Base-by-base conservation (phyloP, 75 land plant genomes). In the Larix kaempferi region DNA sequence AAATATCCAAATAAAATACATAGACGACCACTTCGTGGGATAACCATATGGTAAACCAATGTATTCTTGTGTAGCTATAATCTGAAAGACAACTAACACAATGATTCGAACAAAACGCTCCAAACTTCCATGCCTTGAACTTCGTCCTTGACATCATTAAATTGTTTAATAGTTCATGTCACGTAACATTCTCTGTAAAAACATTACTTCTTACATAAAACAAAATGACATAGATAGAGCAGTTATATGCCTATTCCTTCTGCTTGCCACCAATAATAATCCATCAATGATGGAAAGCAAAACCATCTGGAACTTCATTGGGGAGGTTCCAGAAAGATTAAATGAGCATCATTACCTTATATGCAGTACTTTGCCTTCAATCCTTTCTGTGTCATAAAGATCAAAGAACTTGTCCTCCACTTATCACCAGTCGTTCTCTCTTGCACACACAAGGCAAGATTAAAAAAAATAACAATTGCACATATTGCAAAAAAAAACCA, bases 391-490 rank as follows among this genome's bases (percentile, higher is more conserved):
- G 57, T 71, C 11, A 62, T 55, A 23, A 59, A 73, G 60, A 25
- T 17, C 22, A 66, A 67, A 71, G 76, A 22, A 77, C 27, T n/a
- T 44, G 27, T 60, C 87, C 82, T 78, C 81, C 90, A 74, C 85
- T 78, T 82, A 78, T 75, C 81, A 81, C 80, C 84, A 78, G 84
- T 41, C 74, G 79, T 71, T 56, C 89, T 56, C 89, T 87, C 89
- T 89, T 89, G 89, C 91, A 89, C 82, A 87, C 91, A 89, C 86
- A 85, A 82, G 64, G 75, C 65, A 85, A 77, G 52, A 89, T 87
- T 80, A 85, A 87, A 87, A n/a, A 81, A 56, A 33, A 62, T 75
- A 56, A 64, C 41, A 77, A 85, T 69, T 76, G 39, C 49, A 21
- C 23, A 39, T 37, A 63, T 37, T 35, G 76, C 19, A 76, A 74